Percentiles rank a stretch among this genome's conserved stretches.
Evolutionary conservation across 2,329 filamentous ascomycete species (phyloP).

Genomic region (Ceratocystis eucalypticola): DNA sequence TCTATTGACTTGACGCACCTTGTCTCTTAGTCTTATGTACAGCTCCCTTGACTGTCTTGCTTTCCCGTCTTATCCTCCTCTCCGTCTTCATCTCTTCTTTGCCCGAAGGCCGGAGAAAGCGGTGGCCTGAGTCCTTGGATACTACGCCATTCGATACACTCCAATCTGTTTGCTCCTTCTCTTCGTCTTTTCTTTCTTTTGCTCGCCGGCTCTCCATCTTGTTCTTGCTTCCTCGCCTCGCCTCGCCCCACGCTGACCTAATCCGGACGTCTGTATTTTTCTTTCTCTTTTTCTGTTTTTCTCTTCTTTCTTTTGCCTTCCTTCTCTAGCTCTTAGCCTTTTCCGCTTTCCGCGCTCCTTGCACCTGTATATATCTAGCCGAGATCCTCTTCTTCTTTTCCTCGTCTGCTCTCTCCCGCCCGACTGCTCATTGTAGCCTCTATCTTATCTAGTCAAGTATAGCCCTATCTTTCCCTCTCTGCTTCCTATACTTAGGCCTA

Average conservation of each 20-base stretch:
- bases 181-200: constrained; percentile 7
- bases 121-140: too few species aligned
- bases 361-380: background rate
- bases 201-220: background rate
- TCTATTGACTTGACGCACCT: too few species aligned
- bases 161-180: too few species aligned
- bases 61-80: too few species aligned
- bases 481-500: background rate
- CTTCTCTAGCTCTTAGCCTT: background rate
- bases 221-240: background rate
- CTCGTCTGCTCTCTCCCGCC: background rate
- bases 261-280: too few species aligned
- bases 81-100: too few species aligned
- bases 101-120: too few species aligned
- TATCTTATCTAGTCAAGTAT: background rate
- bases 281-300: background rate
- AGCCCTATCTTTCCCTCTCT: background rate
- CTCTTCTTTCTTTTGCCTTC: background rate
- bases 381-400: background rate
- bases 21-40: too few species aligned
- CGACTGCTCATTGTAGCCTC: background rate
- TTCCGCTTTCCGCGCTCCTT: background rate
- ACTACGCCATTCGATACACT: too few species aligned
- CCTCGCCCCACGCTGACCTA: background rate
- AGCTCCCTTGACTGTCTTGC: too few species aligned